Conservation (phyloP, 176 grass and related monocot species). For the Avena atlantica region DNA sequence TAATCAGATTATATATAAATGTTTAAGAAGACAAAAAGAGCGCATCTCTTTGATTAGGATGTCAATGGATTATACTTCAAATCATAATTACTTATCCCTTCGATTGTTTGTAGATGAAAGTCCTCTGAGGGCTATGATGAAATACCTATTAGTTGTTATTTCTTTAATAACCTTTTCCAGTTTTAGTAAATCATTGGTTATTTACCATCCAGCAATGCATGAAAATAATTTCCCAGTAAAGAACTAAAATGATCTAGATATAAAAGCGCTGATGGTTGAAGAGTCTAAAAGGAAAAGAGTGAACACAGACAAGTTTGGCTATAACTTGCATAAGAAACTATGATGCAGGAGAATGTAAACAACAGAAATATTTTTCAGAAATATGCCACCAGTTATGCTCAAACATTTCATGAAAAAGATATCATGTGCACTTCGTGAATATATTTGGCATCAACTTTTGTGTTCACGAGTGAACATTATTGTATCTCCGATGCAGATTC, state of each 20-base stretch:
- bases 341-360: neutral
- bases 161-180: neutral
- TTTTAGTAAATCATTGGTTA: conserved; percentile 8
- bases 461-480: neutral
- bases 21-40: neutral
- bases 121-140: neutral
- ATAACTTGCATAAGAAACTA: conserved; percentile 1
- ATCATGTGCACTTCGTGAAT: neutral
- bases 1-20: neutral
- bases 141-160: neutral
- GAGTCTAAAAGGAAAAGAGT: neutral
- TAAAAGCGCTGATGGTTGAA: neutral
- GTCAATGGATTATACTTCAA: neutral
- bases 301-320: neutral
- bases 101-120: conserved; percentile 14
- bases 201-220: neutral
- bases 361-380: neutral
- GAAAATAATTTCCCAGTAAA: conserved; percentile 8
- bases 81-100: neutral
- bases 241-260: neutral
- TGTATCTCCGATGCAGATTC: neutral
- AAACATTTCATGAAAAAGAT: neutral
- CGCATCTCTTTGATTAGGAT: neutral
- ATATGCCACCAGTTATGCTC: neutral
- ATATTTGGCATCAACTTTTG: neutral